phyloP scores from a whole-genome alignment of 352 stramenopile species.

The Phytophthora colocasiae region DNA sequence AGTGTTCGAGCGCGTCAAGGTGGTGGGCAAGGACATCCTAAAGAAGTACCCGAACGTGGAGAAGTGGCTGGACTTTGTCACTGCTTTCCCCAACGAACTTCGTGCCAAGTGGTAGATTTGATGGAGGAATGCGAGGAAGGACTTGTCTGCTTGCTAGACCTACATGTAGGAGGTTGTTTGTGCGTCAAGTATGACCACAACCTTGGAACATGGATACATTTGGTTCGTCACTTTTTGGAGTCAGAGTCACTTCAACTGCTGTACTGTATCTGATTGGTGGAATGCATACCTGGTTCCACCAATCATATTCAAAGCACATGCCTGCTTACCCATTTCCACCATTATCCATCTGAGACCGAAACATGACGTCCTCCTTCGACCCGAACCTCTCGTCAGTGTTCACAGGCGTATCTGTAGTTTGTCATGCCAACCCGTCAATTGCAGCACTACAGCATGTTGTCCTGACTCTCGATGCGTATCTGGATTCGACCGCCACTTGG shows the following conservation, averaged over 20 bases:
- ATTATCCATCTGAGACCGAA: not conserved
- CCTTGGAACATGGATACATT: conserved; percentile 31
- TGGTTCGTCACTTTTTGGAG: not conserved
- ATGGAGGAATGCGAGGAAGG: conserved; percentile 2
- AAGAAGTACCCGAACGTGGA: conserved; percentile 80
- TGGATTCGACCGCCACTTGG: conserved; percentile 19
- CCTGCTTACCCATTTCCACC: not conserved
- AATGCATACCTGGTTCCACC: not conserved
- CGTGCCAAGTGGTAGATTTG: conserved; percentile 76
- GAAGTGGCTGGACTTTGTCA: conserved; percentile 79
- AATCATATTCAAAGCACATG: conserved; percentile 1
- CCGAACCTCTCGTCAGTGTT: conserved; percentile 2
- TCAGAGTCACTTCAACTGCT: conserved; percentile 1
- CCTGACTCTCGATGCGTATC: conserved; percentile 12
- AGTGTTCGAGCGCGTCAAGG: conserved; percentile 80
- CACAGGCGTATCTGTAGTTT: conserved; percentile 28
- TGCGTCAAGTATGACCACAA: conserved; percentile 14
- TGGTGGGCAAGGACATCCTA: conserved; percentile 77
- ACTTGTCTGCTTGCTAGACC: conserved; percentile 14
- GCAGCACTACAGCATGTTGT: conserved; percentile 23
- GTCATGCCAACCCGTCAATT: conserved; percentile 12
- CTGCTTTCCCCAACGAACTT: conserved; percentile 79
- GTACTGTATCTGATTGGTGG: conserved; percentile 1
- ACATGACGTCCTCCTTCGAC: conserved; percentile 7
- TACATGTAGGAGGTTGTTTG: conserved; percentile 6